These are phyloP conservation scores for Penicillium arizonense DNA, from an alignment of 495 filamentous ascomycete genomes.

Conservation along the genomic window DNA sequence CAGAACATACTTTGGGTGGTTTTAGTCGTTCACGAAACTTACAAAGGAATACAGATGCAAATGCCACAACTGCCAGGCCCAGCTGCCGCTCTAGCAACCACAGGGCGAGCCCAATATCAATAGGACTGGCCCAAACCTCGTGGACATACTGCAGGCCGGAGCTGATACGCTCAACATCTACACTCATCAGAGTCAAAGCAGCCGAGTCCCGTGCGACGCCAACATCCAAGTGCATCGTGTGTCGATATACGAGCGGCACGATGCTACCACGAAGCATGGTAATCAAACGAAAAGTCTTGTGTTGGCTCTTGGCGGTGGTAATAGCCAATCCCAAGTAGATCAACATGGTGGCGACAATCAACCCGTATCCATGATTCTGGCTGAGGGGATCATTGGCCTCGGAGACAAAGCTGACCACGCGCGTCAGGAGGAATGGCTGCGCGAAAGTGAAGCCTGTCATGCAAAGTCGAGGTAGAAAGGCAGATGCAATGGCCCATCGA, in stretches of 20 bases:
- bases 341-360: slow-evolving; percentile 52
- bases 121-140: slow-evolving; percentile 48
- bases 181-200: slow-evolving; percentile 57
- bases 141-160: slow-evolving; percentile 35
- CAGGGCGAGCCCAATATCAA: slow-evolving; percentile 52
- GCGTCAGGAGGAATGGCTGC: neutral
- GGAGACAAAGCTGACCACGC: neutral
- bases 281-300: slow-evolving; percentile 26
- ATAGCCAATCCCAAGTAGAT: slow-evolving; percentile 56
- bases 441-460: neutral
- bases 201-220: slow-evolving; percentile 29
- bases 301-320: slow-evolving; percentile 20
- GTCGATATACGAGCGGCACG: slow-evolving; percentile 33
- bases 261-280: slow-evolving; percentile 46
- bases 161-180: slow-evolving; percentile 47
- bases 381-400: slow-evolving; percentile 3
- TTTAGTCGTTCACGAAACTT: neutral
- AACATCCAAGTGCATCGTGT: slow-evolving; percentile 14
- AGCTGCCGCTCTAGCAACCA: slow-evolving; percentile 49
- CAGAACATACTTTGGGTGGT: slow-evolving; percentile 2
- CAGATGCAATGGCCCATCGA: neutral
- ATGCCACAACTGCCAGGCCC: slow-evolving; percentile 39
- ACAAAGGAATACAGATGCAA: slow-evolving; percentile 31
- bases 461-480: neutral
- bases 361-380: slow-evolving; percentile 43